Conservation (phyloP, 2,329 filamentous ascomycete species). For the Ophiostoma montium region DNA sequence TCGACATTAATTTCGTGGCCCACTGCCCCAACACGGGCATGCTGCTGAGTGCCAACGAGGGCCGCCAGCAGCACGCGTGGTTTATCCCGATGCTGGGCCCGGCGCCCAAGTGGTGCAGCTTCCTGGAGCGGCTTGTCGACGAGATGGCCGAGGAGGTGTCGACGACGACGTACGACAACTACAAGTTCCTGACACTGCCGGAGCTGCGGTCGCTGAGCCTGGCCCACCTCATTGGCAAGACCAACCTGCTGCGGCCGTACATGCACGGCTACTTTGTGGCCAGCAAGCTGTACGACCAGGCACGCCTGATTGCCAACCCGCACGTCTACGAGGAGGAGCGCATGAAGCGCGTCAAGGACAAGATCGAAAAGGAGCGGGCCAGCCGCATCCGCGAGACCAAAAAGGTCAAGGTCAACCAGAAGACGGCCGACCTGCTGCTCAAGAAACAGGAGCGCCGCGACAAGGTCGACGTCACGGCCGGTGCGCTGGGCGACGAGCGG, state of each 20-base stretch:
- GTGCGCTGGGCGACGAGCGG: conserved; percentile 68
- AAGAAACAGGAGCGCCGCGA: conserved; percentile 48
- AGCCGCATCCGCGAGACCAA: conserved; percentile 87
- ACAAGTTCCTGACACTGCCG: conserved; percentile 87
- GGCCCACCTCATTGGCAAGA: conserved; percentile 79
- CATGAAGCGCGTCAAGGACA: conserved; percentile 80
- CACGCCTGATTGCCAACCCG: conserved; percentile 80
- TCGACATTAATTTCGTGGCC: conserved; percentile 87
- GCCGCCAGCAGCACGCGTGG: conserved; percentile 78
- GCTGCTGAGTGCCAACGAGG: conserved; percentile 93
- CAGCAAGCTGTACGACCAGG: conserved; percentile 90
- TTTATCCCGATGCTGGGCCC: conserved; percentile 43
- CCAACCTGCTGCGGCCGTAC: conserved; percentile 79
- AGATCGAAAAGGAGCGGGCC: conserved; percentile 93
- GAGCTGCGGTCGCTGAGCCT: conserved; percentile 78
- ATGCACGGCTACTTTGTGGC: conserved; percentile 99
- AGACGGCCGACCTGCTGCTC: conserved; percentile 59
- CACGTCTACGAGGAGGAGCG: conserved; percentile 89
- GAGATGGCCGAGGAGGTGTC: conserved; percentile 83
- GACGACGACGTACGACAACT: conserved; percentile 91
- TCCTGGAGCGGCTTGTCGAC: conserved; percentile 94
- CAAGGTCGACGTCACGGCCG: conserved; percentile 43
- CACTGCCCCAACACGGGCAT: conserved; percentile 90
- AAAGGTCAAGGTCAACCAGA: conserved; percentile 94
- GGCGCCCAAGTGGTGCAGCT: conserved; percentile 88